Evolutionary conservation across 2,329 filamentous ascomycete genomes (phyloP).

Genomic region (Scopulariopsis brevicaulis): DNA sequence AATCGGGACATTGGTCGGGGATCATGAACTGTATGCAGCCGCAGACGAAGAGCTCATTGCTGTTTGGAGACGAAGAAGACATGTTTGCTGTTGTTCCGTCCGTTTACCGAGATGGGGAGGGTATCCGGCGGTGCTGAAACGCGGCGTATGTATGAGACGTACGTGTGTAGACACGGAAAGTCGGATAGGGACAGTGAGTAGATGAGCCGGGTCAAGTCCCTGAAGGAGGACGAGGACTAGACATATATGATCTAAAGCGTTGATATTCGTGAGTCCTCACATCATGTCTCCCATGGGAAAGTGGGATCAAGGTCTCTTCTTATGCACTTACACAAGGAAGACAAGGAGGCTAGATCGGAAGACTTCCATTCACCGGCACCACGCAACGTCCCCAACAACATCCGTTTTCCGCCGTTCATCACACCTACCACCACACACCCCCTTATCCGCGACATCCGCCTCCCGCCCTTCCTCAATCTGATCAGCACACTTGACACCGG

Average conservation of each 20-base stretch:
- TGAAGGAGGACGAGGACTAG: not conserved
- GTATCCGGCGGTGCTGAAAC: not conserved
- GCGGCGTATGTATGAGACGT: not conserved
- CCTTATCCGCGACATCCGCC: not conserved
- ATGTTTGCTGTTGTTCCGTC: not conserved
- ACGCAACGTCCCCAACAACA: not conserved
- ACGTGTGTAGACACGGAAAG: not conserved
- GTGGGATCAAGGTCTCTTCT: not conserved
- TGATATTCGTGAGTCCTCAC: not conserved
- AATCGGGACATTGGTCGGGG: not conserved
- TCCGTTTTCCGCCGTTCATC: not conserved
- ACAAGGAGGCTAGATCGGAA: not conserved
- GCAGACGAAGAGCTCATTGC: not conserved
- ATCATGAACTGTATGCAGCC: not conserved
- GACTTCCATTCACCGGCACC: not conserved
- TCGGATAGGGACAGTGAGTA: not conserved
- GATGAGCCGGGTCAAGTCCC: not conserved
- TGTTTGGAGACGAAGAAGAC: not conserved
- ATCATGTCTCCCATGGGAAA: not conserved
- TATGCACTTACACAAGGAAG: not conserved
- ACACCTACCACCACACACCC: not conserved
- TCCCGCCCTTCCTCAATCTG: not conserved
- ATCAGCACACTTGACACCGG: no score
- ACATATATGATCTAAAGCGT: not conserved
- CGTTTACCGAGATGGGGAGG: not conserved